Base-by-base conservation (phyloP, 2,329 filamentous ascomycete genomes). In the Paramyrothecium sp. region DNA sequence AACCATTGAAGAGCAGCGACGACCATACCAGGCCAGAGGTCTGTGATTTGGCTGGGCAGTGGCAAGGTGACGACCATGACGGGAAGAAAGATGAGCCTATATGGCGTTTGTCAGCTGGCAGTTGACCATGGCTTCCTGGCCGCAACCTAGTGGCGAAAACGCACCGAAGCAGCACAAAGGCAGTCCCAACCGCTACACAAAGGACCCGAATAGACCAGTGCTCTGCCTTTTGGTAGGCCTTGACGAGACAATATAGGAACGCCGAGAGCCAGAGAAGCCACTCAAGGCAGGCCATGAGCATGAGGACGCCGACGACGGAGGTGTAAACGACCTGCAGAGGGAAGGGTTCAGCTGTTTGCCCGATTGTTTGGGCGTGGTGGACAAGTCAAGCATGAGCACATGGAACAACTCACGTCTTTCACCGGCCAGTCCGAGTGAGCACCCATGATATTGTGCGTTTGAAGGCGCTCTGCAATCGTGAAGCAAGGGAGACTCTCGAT, bases 191-290 rank as follows among this genome's bases (percentile, higher is more conserved):
- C 20, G 93, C 65, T 10, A 93, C 75, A n/a, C 92, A 89, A 52
- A 98, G 79, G 5, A 93, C 73, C 58, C 86, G 86, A 60, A 96
- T 90, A 48, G 89, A 92, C 86, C 90, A 92, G 69, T 92, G 89
- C 66, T 96, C 91, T 20, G 94, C 92, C 73, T 98, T 98, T 62
- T 86, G 80, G 67, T 89, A 97, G 30, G 94, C 92, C 72, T 97
- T 97, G 69, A 87, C 78, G 2, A 97, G 79, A 70, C 94, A 98
- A 75, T 97, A 98, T 61, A 95, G 71, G 70, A 98, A 98, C 3
- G 94, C 92, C n/a, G 89, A 87, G 46, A 98, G 82, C 92, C 93
- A 97, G 16, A 98, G 83, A 59, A 97, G 87, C 92, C 95, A 98
- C 76, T 98, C 94, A 10, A 98, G 79, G 30, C 92, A 81, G 2